Percentiles rank a stretch among this genome's conserved stretches.
phyloP scores from a whole-genome alignment of 805 yeast species.

The Myxozyma neotropica region DNA sequence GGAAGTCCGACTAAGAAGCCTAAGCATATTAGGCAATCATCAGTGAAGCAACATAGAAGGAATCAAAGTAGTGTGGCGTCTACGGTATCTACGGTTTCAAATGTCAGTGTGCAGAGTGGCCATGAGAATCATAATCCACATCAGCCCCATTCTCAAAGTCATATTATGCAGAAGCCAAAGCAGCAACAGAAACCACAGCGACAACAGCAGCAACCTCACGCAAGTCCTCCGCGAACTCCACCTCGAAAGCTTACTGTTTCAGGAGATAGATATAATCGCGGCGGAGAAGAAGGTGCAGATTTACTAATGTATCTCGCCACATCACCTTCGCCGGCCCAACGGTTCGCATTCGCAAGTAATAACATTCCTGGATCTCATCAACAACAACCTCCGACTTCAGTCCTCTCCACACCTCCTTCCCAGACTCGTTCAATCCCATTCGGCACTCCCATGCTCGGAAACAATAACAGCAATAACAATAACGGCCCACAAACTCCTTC shows the following conservation, averaged over 20 bases:
- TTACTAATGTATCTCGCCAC: constrained; percentile 78
- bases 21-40: background rate
- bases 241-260: constrained; percentile 14
- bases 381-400: constrained; percentile 27
- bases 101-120: background rate
- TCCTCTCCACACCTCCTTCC: constrained; percentile 41
- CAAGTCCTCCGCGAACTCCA: constrained; percentile 30
- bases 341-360: constrained; percentile 22
- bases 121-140: background rate
- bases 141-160: constrained; percentile 37
- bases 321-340: constrained; percentile 68
- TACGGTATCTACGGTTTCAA: constrained; percentile 23
- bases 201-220: constrained; percentile 13
- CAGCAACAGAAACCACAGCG: constrained; percentile 3
- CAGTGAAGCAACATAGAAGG: constrained; percentile 16
- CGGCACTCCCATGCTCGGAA: constrained; percentile 12
- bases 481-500: constrained; percentile 44
- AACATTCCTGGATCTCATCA: constrained; percentile 17
- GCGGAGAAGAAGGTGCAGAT: constrained; percentile 71
- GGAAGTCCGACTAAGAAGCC: constrained; percentile 7
- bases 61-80: constrained; percentile 29
- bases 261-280: background rate
- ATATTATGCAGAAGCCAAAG: background rate
- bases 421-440: constrained; percentile 8
- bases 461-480: background rate